Evolutionary conservation across 768 basidiomycete genomes (phyloP).

Genomic region (Boletus huronensis): DNA sequence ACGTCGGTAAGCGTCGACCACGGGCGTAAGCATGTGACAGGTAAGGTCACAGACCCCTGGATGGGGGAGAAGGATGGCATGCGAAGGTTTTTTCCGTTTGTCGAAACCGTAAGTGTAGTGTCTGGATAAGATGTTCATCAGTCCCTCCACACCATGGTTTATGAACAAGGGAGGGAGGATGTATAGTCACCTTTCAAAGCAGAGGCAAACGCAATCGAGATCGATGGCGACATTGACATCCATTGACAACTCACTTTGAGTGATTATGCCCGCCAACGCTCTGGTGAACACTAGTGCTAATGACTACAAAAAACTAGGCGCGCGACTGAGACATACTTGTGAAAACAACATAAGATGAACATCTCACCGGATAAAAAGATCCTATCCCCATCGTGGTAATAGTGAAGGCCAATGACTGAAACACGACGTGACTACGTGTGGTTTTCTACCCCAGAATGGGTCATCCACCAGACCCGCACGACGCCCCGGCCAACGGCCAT

Average conservation of each 20-base stretch:
- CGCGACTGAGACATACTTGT: not conserved
- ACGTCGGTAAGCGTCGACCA: not conserved
- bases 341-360: not conserved
- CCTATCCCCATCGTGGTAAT: not conserved
- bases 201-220: not conserved
- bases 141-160: not conserved
- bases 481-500: not conserved
- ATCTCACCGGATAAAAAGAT: not conserved
- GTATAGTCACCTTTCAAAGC: not conserved
- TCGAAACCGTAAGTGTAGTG: too few relatives aligned
- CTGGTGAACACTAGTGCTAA: not conserved
- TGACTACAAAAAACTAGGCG: too few relatives aligned
- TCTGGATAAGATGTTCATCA: not conserved
- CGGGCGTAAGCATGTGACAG: not conserved
- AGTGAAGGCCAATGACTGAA: not conserved
- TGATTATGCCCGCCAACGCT: not conserved
- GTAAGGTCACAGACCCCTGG: not conserved
- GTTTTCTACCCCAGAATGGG: not conserved
- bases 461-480: too few relatives aligned
- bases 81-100: not conserved
- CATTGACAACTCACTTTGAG: too few relatives aligned
- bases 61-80: not conserved
- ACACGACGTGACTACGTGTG: not conserved
- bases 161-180: not conserved
- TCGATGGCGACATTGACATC: not conserved